Evolutionary conservation across 2,329 filamentous ascomycete species (phyloP).

Genomic region (Trichoderma gracile): DNA sequence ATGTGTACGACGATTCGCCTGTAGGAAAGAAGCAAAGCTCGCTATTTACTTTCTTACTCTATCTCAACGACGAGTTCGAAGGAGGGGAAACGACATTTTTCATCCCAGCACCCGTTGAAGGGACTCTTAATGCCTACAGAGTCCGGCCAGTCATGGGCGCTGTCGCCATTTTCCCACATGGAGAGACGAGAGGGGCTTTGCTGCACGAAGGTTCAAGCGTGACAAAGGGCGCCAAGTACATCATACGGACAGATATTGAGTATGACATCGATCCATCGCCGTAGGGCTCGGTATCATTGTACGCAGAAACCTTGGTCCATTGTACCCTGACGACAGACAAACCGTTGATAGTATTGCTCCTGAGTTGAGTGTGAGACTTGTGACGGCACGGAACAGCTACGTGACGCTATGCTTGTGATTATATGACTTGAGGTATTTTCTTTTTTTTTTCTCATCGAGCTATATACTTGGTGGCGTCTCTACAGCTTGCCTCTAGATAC

Average conservation of each 20-base stretch:
- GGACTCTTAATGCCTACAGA: conserved; percentile 67
- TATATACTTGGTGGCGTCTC: conserved; percentile 4
- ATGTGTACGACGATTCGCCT: conserved; percentile 68
- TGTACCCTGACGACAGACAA: too few relatives aligned
- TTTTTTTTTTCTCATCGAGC: neutral
- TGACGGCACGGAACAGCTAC: too few relatives aligned
- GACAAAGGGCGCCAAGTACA: conserved; percentile 65
- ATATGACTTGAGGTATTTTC: neutral
- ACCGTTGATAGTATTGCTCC: too few relatives aligned
- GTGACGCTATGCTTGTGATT: neutral
- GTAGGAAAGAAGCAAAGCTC: conserved; percentile 61
- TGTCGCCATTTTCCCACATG: conserved; percentile 69
- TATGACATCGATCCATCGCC: conserved; percentile 57
- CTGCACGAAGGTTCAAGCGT: conserved; percentile 72
- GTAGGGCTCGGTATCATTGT: neutral
- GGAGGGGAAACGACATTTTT: conserved; percentile 73
- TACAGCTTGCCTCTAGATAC: neutral
- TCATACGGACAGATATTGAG: conserved; percentile 70
- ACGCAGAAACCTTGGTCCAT: too few relatives aligned
- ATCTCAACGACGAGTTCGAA: conserved; percentile 71
- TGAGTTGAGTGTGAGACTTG: too few relatives aligned
- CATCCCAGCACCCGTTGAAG: conserved; percentile 63
- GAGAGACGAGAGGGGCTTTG: conserved; percentile 63
- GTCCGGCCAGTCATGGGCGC: conserved; percentile 68
- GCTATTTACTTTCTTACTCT: conserved; percentile 68